These are phyloP conservation scores for Neltuma alba DNA, from an alignment of 306 rosid genomes.

Conservation along the genomic window DNA sequence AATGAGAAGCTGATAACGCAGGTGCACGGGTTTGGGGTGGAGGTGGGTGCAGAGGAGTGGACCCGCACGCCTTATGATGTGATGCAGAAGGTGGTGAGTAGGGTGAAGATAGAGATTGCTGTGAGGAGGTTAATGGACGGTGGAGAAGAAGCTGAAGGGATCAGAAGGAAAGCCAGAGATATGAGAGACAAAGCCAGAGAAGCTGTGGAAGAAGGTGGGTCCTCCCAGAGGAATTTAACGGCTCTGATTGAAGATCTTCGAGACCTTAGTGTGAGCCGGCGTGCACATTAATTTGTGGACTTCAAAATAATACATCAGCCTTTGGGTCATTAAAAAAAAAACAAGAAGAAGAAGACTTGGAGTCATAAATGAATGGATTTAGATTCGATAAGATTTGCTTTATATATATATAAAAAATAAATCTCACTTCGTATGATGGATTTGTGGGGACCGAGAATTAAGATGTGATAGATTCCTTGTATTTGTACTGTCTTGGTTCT, in stretches of 20 bases:
- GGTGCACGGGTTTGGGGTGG: constrained; percentile 37
- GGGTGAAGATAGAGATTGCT: background rate
- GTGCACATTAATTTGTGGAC: background rate
- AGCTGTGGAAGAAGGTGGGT: constrained; percentile 14
- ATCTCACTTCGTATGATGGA: too few species aligned
- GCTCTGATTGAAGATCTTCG: constrained; percentile 26
- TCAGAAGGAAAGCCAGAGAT: constrained; percentile 13
- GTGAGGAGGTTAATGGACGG: background rate
- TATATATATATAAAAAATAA: too few species aligned
- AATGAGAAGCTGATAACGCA: constrained; percentile 35
- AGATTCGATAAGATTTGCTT: background rate
- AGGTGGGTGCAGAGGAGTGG: constrained; percentile 35
- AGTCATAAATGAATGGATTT: background rate
- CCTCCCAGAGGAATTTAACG: constrained; percentile 11
- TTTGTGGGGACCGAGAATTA: too few species aligned
- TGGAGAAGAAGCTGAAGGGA: background rate
- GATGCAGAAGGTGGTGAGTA: background rate
- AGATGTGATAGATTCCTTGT: too few species aligned
- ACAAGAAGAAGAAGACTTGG: too few species aligned
- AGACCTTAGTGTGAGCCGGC: background rate
- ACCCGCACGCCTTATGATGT: background rate
- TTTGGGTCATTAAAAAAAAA: too few species aligned
- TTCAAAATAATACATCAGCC: too few species aligned
- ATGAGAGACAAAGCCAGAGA: background rate
- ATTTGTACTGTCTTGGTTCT: too few species aligned